Evolutionary conservation across 2,329 filamentous ascomycete genomes (phyloP).

Genomic region (Aspergillus sp.): DNA sequence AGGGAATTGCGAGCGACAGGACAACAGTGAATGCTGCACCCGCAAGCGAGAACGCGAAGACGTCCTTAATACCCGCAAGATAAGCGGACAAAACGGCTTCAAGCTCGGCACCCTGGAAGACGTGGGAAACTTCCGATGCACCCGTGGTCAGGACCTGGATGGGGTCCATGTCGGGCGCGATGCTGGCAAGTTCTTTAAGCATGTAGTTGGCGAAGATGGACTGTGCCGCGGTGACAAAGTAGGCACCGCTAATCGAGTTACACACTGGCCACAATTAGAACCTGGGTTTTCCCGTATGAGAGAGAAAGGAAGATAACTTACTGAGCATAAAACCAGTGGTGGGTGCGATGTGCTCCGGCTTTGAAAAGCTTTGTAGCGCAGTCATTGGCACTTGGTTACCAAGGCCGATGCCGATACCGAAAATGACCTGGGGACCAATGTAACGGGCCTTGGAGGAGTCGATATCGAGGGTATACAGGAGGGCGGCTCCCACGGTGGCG

Average conservation of each 20-base stretch:
- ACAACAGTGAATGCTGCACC: not conserved
- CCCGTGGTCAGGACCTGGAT: not conserved
- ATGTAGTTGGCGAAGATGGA: not conserved
- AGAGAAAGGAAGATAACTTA: not conserved
- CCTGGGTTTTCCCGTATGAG: too few relatives aligned
- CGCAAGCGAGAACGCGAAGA: not conserved
- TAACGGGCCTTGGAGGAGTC: conserved; percentile 34
- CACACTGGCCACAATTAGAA: not conserved
- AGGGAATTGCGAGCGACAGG: not conserved
- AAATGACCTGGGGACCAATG: conserved; percentile 39
- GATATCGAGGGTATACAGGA: conserved; percentile 41
- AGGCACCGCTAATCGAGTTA: not conserved
- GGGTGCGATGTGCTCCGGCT: not conserved
- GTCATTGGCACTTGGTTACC: conserved; percentile 37
- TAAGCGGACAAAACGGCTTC: not conserved
- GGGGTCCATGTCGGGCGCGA: not conserved
- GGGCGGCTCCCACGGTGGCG: conserved; percentile 40
- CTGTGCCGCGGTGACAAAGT: not conserved
- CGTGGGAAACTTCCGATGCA: not conserved
- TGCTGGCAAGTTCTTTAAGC: not conserved
- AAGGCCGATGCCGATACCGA: conserved; percentile 34
- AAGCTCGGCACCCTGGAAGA: not conserved
- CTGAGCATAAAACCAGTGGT: not conserved
- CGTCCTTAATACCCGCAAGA: not conserved
- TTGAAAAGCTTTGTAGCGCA: conserved; percentile 27